These are phyloP conservation scores for Acacia concinna DNA, from an alignment of 331 rosid genomes.

Conservation along the genomic window DNA sequence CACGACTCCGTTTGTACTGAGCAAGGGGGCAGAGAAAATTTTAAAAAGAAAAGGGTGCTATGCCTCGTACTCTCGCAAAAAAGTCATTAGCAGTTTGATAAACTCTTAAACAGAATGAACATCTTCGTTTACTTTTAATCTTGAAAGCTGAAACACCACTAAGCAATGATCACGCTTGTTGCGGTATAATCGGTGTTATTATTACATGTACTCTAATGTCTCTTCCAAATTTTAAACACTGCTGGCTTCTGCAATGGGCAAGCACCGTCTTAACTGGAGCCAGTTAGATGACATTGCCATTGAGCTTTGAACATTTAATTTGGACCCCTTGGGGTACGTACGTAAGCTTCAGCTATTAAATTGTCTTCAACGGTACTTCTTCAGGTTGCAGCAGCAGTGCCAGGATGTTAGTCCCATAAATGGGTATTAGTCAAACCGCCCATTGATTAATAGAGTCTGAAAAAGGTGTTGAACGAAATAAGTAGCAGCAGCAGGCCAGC, in stretches of 20 bases:
- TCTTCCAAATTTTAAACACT: background rate
- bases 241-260: background rate
- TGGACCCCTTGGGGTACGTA: background rate
- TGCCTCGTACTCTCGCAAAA: background rate
- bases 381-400: background rate
- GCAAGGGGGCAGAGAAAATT: background rate
- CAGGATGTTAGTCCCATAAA: background rate
- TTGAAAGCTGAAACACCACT: background rate
- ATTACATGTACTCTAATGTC: background rate
- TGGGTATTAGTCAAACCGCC: background rate
- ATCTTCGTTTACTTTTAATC: background rate
- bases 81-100: background rate
- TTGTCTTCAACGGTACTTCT: background rate
- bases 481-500: background rate
- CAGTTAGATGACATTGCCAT: background rate
- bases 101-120: background rate
- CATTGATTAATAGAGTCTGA: background rate
- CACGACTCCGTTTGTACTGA: background rate
- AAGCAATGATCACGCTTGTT: background rate
- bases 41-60: background rate
- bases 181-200: background rate
- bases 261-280: constrained; percentile 4
- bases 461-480: background rate
- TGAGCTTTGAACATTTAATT: background rate
- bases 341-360: background rate